A percentile compares a stretch with the other conserved stretches of the same genome.
phyloP scores from a whole-genome alignment of 202 grass and related monocot genomes.

The Panicum virgatum region DNA sequence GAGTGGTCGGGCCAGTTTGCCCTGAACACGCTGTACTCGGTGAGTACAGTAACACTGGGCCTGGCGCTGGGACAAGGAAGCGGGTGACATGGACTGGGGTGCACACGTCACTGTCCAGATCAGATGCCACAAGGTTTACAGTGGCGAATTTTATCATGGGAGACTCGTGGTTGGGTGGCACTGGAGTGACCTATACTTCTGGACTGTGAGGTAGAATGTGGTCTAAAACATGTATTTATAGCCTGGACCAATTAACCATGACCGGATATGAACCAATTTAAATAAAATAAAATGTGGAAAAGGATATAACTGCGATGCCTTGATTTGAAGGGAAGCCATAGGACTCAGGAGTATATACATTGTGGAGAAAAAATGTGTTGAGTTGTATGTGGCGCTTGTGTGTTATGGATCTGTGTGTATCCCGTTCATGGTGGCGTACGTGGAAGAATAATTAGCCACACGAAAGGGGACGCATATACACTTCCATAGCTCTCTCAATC shows the following conservation, averaged over 20 bases:
- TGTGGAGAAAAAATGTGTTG: no score
- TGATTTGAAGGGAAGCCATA: no score
- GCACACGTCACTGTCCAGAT: conserved; percentile 37
- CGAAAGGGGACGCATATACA: no score
- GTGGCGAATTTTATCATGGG: conserved; percentile 59
- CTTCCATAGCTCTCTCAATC: no score
- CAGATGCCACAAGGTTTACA: conserved; percentile 58
- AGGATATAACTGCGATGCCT: no score
- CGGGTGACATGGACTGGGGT: conserved; percentile 66
- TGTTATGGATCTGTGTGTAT: no score
- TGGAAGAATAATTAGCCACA: no score
- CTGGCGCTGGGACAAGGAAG: neutral
- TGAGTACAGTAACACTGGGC: conserved; percentile 65
- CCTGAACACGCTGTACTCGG: conserved; percentile 57
- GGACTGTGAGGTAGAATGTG: conserved; percentile 37
- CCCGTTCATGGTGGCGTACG: no score
- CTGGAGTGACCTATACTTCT: conserved; percentile 53
- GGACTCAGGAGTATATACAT: no score
- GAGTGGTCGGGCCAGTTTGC: conserved; percentile 56
- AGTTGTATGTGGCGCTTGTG: no score
- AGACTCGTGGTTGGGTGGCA: conserved; percentile 47
- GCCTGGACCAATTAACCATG: neutral
- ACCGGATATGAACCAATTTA: no score
- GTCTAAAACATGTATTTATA: neutral
- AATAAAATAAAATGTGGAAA: no score